These are phyloP conservation scores for Lippia alba DNA, from an alignment of 305 asterid species.

Conservation along the genomic window DNA sequence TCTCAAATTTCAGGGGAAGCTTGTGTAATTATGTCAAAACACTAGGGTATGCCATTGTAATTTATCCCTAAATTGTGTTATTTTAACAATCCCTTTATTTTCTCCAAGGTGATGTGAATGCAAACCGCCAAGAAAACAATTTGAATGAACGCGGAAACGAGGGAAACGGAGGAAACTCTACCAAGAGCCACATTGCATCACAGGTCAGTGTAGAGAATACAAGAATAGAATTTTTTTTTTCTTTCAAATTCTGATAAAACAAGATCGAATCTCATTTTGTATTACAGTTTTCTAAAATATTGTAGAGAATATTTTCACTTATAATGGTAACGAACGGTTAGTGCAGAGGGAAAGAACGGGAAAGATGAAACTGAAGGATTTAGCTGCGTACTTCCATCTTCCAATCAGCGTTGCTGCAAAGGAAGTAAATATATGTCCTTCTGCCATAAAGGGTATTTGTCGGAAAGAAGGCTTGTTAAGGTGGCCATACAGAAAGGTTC, in stretches of 20 bases:
- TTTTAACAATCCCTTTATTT: no score
- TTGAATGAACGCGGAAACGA: conserved; percentile 23
- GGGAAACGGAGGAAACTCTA: conserved; percentile 9
- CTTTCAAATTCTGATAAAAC: not conserved
- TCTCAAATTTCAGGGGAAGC: no score
- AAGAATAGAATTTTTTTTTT: not conserved
- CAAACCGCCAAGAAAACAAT: conserved; percentile 30
- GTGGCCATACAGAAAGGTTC: conserved; percentile 81
- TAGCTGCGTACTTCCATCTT: conserved; percentile 55
- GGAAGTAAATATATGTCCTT: conserved; percentile 55
- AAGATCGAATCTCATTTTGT: no score
- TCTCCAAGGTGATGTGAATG: conserved; percentile 29
- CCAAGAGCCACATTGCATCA: conserved; percentile 44
- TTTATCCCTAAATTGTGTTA: no score
- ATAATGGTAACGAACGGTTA: conserved; percentile 33
- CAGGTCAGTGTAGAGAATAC: conserved; percentile 44
- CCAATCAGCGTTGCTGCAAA: conserved; percentile 49
- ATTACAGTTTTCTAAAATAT: no score
- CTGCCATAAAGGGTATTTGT: conserved; percentile 73
- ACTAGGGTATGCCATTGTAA: no score
- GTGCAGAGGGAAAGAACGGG: conserved; percentile 75
- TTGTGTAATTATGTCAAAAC: no score
- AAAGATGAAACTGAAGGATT: conserved; percentile 53
- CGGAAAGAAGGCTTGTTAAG: conserved; percentile 60
- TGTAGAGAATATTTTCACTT: no score